phyloP scores from a whole-genome alignment of 306 rosid genomes.

The Inga oerstediana region DNA sequence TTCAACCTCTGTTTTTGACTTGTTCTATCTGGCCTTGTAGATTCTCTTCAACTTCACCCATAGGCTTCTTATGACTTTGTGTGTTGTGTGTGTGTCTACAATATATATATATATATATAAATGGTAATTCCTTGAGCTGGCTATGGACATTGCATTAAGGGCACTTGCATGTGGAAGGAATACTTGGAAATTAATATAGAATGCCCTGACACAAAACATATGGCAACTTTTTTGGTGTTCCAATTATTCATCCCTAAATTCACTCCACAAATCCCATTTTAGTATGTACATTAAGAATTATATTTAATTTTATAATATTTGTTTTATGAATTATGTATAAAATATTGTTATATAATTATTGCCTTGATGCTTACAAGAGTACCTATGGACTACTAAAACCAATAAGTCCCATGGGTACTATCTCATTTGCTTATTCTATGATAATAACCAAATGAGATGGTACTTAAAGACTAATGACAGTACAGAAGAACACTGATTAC shows the following conservation, averaged over 20 bases:
- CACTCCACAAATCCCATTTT: neutral
- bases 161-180: neutral
- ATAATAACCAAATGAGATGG: too few species aligned
- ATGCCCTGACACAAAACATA: neutral
- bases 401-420: too few species aligned
- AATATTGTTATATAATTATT: neutral
- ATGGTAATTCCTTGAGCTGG: neutral
- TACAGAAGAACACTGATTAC: neutral
- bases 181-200: neutral
- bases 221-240: neutral
- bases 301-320: too few species aligned
- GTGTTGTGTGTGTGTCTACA: neutral
- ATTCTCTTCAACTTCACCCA: neutral
- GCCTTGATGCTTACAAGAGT: neutral
- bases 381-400: neutral
- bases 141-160: constrained; percentile 27
- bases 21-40: neutral
- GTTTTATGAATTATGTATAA: neutral
- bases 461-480: neutral
- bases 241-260: neutral
- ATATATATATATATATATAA: neutral
- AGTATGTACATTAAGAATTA: neutral
- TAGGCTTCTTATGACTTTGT: neutral
- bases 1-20: neutral
- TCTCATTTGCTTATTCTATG: too few species aligned